phyloP scores from a whole-genome alignment of 1,284 basidiomycete genomes.

The Vanrija sp. region DNA sequence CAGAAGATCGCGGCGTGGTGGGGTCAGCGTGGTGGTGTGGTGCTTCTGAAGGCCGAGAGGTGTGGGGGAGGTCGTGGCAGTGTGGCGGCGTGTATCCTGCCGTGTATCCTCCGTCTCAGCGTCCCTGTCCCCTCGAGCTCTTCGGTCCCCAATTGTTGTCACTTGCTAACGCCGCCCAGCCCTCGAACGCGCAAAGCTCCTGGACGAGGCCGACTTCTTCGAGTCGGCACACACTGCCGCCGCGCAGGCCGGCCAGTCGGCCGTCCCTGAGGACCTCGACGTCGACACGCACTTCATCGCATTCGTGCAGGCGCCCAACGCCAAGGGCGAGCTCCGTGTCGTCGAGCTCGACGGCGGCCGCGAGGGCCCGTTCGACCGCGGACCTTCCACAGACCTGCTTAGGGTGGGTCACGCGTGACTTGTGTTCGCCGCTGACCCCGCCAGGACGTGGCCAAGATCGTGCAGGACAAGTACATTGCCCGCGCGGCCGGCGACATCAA shows the following conservation, averaged over 20 bases:
- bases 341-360: conserved; percentile 76
- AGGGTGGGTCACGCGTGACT: conserved; percentile 47
- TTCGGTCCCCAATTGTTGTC: too few species aligned
- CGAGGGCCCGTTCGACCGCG: conserved; percentile 71
- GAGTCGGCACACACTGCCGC: conserved; percentile 67
- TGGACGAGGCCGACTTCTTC: conserved; percentile 72
- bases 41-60: background rate
- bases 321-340: conserved; percentile 53
- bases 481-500: conserved; percentile 43
- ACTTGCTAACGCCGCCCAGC: conserved; percentile 18
- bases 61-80: background rate
- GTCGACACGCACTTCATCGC: conserved; percentile 80
- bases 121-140: too few species aligned
- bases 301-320: conserved; percentile 62
- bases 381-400: conserved; percentile 59
- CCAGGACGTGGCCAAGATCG: conserved; percentile 65
- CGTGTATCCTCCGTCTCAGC: too few species aligned
- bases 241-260: conserved; percentile 66
- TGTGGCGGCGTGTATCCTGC: background rate
- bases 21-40: background rate
- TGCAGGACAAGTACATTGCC: conserved; percentile 63
- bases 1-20: too few species aligned
- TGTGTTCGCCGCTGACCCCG: background rate
- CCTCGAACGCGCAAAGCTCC: conserved; percentile 65
- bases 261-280: conserved; percentile 52